Percentiles rank a stretch among this genome's conserved stretches.
These are phyloP conservation scores for Kodamaea suecica DNA, from an alignment of 1,139 yeast genomes.

Conservation along the genomic window DNA sequence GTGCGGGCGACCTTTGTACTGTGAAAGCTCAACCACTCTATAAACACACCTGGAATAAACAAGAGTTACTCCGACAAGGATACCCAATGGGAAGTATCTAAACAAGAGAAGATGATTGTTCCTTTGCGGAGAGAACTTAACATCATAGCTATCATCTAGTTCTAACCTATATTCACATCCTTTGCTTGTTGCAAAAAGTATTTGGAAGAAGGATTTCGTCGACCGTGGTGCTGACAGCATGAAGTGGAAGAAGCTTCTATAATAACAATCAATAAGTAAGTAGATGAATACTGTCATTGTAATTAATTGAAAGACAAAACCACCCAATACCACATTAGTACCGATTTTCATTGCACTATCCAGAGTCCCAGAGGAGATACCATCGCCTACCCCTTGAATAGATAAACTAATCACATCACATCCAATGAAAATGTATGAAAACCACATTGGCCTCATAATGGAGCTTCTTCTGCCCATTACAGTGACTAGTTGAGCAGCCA, in stretches of 20 bases:
- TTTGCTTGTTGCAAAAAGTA: constrained; percentile 22
- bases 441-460: constrained; percentile 31
- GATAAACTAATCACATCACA: constrained; percentile 32
- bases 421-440: constrained; percentile 32
- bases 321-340: constrained; percentile 35
- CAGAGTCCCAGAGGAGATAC: constrained; percentile 26
- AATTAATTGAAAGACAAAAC: constrained; percentile 35
- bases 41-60: constrained; percentile 74
- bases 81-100: constrained; percentile 20
- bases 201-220: constrained; percentile 7
- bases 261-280: constrained; percentile 26
- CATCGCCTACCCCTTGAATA: constrained; percentile 39
- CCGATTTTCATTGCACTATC: constrained; percentile 22
- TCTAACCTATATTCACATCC: constrained; percentile 15
- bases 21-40: constrained; percentile 71
- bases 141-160: constrained; percentile 21
- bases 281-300: constrained; percentile 33
- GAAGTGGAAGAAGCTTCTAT: constrained; percentile 16
- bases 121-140: constrained; percentile 15
- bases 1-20: constrained; percentile 73
- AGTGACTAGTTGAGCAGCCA: constrained; percentile 38
- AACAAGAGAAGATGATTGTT: constrained; percentile 12
- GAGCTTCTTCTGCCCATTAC: constrained; percentile 28
- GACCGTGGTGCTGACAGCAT: constrained; percentile 11
- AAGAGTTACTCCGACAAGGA: constrained; percentile 24